These are phyloP conservation scores for Brasilioporus rufonigricans DNA, from an alignment of 768 basidiomycete species.

Conservation along the genomic window DNA sequence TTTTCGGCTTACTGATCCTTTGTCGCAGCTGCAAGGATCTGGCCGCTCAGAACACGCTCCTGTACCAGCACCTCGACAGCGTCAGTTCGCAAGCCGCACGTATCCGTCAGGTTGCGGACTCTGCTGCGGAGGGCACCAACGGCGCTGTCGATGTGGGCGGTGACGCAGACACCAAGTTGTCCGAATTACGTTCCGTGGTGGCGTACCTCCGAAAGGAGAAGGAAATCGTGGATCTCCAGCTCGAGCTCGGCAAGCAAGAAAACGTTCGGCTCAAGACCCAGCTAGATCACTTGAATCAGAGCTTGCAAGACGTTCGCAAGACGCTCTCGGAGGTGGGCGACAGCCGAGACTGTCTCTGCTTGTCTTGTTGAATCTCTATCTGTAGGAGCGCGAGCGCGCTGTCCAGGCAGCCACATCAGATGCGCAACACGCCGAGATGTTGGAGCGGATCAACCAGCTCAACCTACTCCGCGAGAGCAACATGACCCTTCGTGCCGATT, in stretches of 20 bases:
- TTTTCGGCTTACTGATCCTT: not conserved
- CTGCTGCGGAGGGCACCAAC: constrained; percentile 38
- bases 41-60: constrained; percentile 66
- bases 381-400: constrained; percentile 78
- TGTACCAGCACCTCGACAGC: constrained; percentile 83
- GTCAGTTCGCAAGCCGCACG: constrained; percentile 79
- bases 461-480: constrained; percentile 88
- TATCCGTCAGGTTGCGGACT: constrained; percentile 70
- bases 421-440: constrained; percentile 74
- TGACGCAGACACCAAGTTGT: constrained; percentile 60
- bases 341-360: not conserved
- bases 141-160: constrained; percentile 46
- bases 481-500: constrained; percentile 76
- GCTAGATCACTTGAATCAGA: constrained; percentile 69
- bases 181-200: constrained; percentile 76
- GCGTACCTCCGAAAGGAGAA: constrained; percentile 87
- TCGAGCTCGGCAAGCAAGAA: constrained; percentile 79
- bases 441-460: constrained; percentile 84
- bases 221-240: constrained; percentile 85
- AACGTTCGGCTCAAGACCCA: constrained; percentile 70
- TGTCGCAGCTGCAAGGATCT: constrained; percentile 65
- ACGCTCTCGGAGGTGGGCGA: constrained; percentile 65
- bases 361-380: constrained; percentile 1
- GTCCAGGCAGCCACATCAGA: constrained; percentile 68
- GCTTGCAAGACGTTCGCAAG: constrained; percentile 64